phyloP scores from a whole-genome alignment of 306 rosid genomes.

The Lagenaria siceraria region DNA sequence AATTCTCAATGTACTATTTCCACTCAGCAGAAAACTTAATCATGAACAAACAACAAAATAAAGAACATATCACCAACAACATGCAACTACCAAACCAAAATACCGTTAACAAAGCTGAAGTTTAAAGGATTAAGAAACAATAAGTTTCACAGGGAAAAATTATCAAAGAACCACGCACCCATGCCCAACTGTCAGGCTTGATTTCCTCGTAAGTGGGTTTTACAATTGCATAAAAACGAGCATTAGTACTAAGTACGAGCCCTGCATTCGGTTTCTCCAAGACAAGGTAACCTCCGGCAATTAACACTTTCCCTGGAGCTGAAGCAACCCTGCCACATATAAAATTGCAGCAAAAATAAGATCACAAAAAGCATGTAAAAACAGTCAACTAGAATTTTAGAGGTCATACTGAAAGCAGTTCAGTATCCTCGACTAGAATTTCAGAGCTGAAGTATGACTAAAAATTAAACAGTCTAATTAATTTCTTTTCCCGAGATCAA shows the following conservation, averaged over 20 bases:
- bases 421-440: neutral
- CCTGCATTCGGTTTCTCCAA: conserved; percentile 74
- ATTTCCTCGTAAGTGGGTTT: conserved; percentile 43
- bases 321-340: conserved; percentile 42
- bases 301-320: conserved; percentile 75
- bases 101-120: neutral
- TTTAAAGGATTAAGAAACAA: neutral
- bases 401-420: neutral
- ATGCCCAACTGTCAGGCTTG: conserved; percentile 55
- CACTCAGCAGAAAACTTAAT: neutral
- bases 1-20: neutral
- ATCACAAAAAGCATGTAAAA: neutral
- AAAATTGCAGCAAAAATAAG: neutral
- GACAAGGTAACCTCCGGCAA: conserved; percentile 70
- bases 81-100: neutral
- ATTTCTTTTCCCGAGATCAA: neutral
- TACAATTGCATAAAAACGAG: conserved; percentile 64
- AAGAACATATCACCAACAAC: neutral
- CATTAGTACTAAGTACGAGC: conserved; percentile 67
- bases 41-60: neutral
- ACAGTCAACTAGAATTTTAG: too few species aligned
- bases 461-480: neutral
- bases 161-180: conserved; percentile 35
- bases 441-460: neutral
- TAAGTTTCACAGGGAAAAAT: neutral